phyloP scores from a whole-genome alignment of 106 monocot species.

The Xerophyta viscosa region DNA sequence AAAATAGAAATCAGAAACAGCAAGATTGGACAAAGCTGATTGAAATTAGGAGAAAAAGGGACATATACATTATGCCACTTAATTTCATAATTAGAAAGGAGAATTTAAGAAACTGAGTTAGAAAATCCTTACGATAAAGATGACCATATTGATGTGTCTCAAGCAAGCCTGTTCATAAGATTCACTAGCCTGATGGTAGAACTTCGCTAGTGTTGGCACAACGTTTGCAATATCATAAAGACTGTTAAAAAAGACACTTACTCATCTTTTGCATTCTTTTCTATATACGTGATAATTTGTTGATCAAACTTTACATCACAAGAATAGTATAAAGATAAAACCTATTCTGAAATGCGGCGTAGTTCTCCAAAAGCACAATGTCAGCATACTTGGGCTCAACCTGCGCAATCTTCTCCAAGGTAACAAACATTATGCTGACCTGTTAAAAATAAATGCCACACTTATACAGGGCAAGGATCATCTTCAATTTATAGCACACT shows the following conservation, averaged over 20 bases:
- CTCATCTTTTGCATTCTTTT: too few relatives aligned
- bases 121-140: conserved; percentile 58
- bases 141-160: conserved; percentile 73
- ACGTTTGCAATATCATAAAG: conserved; percentile 98
- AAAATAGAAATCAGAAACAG: too few relatives aligned
- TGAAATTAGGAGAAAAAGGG: too few relatives aligned
- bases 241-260: conserved; percentile 44
- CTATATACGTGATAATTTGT: too few relatives aligned
- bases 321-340: not conserved
- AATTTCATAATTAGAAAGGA: not conserved
- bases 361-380: conserved; percentile 89
- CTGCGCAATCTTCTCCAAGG: conserved; percentile 94
- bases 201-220: conserved; percentile 89
- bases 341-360: conserved; percentile 99
- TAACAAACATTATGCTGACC: conserved; percentile 91
- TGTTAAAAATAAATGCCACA: conserved; percentile 16
- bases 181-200: conserved; percentile 98
- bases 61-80: too few relatives aligned
- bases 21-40: too few relatives aligned
- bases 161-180: conserved; percentile 93
- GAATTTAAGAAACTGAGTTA: not conserved
- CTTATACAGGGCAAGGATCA: not conserved
- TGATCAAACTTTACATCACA: not conserved
- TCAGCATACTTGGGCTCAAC: conserved; percentile 75
- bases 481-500: too few relatives aligned